Conservation (phyloP, 2,329 filamentous ascomycete genomes). For the Penicillium sumatraense region DNA sequence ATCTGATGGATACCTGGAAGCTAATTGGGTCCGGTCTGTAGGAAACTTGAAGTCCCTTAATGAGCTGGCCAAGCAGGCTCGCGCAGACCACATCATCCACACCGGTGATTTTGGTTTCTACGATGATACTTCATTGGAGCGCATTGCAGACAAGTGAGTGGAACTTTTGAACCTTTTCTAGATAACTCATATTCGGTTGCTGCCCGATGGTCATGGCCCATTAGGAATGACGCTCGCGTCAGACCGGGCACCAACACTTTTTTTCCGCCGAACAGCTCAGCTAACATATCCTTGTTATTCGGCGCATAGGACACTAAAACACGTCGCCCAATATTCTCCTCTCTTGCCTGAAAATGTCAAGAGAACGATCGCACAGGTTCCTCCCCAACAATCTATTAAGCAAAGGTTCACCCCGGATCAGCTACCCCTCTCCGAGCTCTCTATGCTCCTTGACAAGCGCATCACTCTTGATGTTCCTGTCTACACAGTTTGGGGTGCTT, state of each 20-base stretch:
- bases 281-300: slow-evolving; percentile 25
- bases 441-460: slow-evolving; percentile 83
- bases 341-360: slow-evolving; percentile 79
- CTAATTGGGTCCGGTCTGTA: slow-evolving; percentile 47
- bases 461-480: slow-evolving; percentile 94
- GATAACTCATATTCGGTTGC: slow-evolving; percentile 5
- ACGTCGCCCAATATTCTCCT: slow-evolving; percentile 97
- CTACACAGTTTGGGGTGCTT: slow-evolving; percentile 98
- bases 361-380: slow-evolving; percentile 68
- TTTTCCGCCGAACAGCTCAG: slow-evolving; percentile 8
- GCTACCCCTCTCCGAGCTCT: slow-evolving; percentile 88
- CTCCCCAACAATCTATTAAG: slow-evolving; percentile 74
- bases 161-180: background rate
- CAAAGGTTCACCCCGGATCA: slow-evolving; percentile 79
- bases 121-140: slow-evolving; percentile 91
- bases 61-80: slow-evolving; percentile 91
- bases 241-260: slow-evolving; percentile 5
- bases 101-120: slow-evolving; percentile 99
- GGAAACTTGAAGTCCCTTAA: slow-evolving; percentile 95
- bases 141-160: slow-evolving; percentile 95
- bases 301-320: slow-evolving; percentile 79
- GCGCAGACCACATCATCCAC: slow-evolving; percentile 96
- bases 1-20: background rate
- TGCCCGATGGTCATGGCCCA: slow-evolving; percentile 11
- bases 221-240: background rate